phyloP scores from a whole-genome alignment of 2,329 filamentous ascomycete genomes.

The Hymenoscyphus fructigenus region DNA sequence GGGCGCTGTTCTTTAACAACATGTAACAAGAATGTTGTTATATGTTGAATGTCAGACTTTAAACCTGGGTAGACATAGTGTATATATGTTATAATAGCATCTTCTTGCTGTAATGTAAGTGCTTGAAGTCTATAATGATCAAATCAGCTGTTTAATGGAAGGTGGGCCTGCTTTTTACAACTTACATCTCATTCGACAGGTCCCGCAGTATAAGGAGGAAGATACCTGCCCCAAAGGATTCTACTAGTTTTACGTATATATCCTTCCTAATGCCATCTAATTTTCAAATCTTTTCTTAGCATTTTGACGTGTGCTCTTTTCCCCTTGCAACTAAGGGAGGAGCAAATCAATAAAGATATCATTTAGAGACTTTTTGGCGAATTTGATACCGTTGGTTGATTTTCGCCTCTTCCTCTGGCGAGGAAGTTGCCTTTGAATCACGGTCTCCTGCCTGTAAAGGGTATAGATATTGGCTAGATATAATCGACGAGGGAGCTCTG shows the following conservation, averaged over 20 bases:
- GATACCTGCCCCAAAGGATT: slow-evolving; percentile 11
- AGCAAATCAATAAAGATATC: slow-evolving; percentile 19
- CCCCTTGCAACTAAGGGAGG: slow-evolving; percentile 12
- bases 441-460: slow-evolving; percentile 12
- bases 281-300: slow-evolving; percentile 14
- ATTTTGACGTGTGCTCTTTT: slow-evolving; percentile 11
- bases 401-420: slow-evolving; percentile 9
- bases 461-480: slow-evolving; percentile 14
- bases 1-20: slow-evolving; percentile 10
- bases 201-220: slow-evolving; percentile 13
- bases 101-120: slow-evolving; percentile 8
- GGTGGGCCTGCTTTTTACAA: slow-evolving; percentile 6
- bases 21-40: slow-evolving; percentile 7
- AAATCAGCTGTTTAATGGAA: slow-evolving; percentile 9
- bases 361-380: slow-evolving; percentile 11
- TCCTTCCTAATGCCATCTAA: slow-evolving; percentile 10
- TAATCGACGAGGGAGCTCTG: slow-evolving; percentile 14
- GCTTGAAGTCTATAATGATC: slow-evolving; percentile 8
- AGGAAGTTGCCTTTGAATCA: slow-evolving; percentile 5
- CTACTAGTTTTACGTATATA: slow-evolving; percentile 11
- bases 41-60: slow-evolving; percentile 10
- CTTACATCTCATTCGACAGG: slow-evolving; percentile 14
- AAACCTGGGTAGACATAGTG: slow-evolving; percentile 7
- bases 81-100: slow-evolving; percentile 13
- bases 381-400: slow-evolving; percentile 2